Percentiles rank a stretch among this genome's conserved stretches.
Evolutionary conservation across 2,329 filamentous ascomycete genomes (phyloP).

Genomic region (Pseudohalonectria lignicola): DNA sequence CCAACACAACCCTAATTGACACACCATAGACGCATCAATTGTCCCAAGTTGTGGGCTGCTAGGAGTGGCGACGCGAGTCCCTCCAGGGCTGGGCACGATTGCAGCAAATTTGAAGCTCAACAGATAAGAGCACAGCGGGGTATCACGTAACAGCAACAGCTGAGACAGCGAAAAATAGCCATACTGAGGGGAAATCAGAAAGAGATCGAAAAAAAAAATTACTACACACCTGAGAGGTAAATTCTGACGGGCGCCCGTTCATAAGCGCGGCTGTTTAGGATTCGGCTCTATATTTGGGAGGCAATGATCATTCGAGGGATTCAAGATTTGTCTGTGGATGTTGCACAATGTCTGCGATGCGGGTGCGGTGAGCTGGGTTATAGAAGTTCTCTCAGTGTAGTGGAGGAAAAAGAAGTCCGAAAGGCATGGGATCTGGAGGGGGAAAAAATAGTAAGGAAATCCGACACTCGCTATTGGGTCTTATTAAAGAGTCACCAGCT

Average conservation of each 20-base stretch:
- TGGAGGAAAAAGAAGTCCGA: background rate
- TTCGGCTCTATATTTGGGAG: slow-evolving; percentile 14
- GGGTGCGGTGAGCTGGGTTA: background rate
- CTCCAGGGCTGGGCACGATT: no score
- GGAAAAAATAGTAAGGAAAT: slow-evolving; percentile 8
- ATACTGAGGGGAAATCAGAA: no score
- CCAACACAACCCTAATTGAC: no score
- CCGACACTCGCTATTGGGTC: slow-evolving; percentile 6
- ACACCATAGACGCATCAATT: no score
- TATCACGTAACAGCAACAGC: background rate
- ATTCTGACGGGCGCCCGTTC: slow-evolving; percentile 74
- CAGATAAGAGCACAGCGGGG: background rate
- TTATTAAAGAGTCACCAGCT: no score
- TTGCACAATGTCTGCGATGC: background rate
- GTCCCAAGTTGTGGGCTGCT: no score
- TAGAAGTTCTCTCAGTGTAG: no score
- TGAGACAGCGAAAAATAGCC: background rate
- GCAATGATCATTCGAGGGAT: background rate
- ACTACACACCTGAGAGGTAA: slow-evolving; percentile 70
- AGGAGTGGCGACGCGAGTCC: no score
- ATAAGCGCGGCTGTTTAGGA: slow-evolving; percentile 56
- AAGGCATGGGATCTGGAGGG: background rate
- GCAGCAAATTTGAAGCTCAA: no score
- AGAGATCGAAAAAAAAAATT: background rate
- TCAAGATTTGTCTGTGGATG: background rate